Evolutionary conservation across 73 alveolate species (phyloP).

Genomic region (Stentor coeruleus): DNA sequence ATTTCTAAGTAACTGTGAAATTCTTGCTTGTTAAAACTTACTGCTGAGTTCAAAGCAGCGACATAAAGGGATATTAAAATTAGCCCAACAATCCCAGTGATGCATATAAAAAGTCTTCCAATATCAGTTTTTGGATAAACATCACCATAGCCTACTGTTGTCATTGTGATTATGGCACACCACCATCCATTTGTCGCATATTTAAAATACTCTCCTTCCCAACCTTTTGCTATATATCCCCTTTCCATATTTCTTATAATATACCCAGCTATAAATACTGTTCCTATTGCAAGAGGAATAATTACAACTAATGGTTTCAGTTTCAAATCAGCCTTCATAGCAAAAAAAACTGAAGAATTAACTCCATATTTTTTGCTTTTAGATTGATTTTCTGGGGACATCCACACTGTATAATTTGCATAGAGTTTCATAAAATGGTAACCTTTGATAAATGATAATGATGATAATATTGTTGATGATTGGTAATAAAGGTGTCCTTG

Average conservation of each 20-base stretch:
- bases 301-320: neutral
- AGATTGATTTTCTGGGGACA: neutral
- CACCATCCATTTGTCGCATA: conserved; percentile 10
- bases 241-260: neutral
- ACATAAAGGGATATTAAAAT: neutral
- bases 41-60: neutral
- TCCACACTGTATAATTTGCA: neutral
- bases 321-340: conserved; percentile 1
- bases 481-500: neutral
- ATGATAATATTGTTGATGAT: neutral
- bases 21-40: neutral
- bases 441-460: neutral
- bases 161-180: conserved; percentile 10
- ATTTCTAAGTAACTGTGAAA: neutral
- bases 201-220: neutral
- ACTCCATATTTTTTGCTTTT: neutral
- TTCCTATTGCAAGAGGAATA: neutral
- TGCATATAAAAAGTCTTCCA: neutral
- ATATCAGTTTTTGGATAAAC: conserved; percentile 8
- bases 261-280: neutral
- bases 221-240: neutral
- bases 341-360: neutral
- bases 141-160: conserved; percentile 25
- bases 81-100: neutral
- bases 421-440: neutral